A percentile compares a stretch with the other conserved stretches of the same genome.
These are phyloP conservation scores for Apiospora rasikravindrae DNA, from an alignment of 2,329 filamentous ascomycete genomes.

Conservation along the genomic window DNA sequence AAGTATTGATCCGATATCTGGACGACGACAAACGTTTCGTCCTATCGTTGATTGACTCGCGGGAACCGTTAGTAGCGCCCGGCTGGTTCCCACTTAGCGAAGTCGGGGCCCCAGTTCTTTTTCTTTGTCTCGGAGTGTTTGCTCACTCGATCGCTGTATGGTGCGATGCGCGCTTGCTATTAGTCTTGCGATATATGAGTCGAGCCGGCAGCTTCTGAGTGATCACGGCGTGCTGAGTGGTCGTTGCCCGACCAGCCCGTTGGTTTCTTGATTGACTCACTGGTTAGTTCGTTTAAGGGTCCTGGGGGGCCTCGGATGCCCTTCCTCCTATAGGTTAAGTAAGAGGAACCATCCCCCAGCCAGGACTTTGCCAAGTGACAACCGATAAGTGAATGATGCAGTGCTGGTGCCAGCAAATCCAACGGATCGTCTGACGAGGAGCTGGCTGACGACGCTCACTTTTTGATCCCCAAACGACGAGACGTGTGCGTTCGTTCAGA, in stretches of 20 bases:
- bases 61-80: conserved; percentile 11
- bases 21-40: not conserved
- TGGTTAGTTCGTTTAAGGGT: not conserved
- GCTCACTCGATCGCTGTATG: not conserved
- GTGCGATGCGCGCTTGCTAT: not conserved
- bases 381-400: not conserved
- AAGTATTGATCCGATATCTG: conserved; percentile 6
- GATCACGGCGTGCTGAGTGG: not conserved
- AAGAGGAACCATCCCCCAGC: not conserved
- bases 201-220: not conserved
- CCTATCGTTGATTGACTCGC: not conserved
- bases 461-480: not conserved
- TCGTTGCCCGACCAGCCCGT: not conserved
- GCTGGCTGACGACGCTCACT: not conserved
- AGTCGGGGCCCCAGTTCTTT: not conserved
- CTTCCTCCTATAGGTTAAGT: conserved; percentile 4
- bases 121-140: not conserved
- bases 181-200: not conserved
- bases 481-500: not conserved
- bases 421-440: not conserved
- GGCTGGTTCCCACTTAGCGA: not conserved
- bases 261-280: not conserved
- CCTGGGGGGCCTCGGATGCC: not conserved
- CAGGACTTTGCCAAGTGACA: not conserved
- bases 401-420: not conserved